Base-by-base conservation (phyloP, 176 grass and related monocot genomes). In the Saccharum spontaneum region DNA sequence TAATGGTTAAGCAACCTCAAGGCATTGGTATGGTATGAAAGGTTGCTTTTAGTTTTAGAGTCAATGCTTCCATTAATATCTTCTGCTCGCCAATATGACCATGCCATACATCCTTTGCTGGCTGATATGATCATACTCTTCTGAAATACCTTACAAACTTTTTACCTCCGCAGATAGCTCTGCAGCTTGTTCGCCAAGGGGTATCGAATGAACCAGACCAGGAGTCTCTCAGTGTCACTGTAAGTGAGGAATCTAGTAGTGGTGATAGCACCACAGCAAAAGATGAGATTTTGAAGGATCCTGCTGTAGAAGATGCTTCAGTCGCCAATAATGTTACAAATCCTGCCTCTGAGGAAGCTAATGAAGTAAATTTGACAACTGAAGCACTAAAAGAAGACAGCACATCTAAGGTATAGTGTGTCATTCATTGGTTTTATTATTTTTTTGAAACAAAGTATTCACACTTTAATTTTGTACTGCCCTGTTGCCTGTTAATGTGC, bases 161-260 rank as follows among this genome's bases (percentile, higher is more conserved):
- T 76, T 83, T 87, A 64, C 33, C 14, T 66, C 72, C 44, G 46
- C 86, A 97, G 94, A 97, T 97, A 84, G 94, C 94, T 92, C 79
- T 97, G 64, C 87, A 88, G 75, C 91, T 97, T 65, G 94, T 97
- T 79, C 94, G 94, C 61, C 87, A 86, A 90, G 91, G 89, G 12
- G 87, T 88, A 31, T 86, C 91, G 70, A 90, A 92, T 73, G 82
- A 90, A 23, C 71, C 86, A 81, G 73, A 68, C 67, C 62, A 84
- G 80, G 87, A 90, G 52, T 70, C 78, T 79, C 41, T 61, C n/a
- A 71, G 73, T 34, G 67, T 82, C 59, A 78, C 85, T 73, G 49
- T 20, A 52, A 82, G 52, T 1, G 82, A 82, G 86, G 85, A 88
- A 85, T 69, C 82, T 79, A 65, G 46, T 63, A 52, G 26, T 49